Base-by-base conservation (phyloP, 2,329 filamentous ascomycete genomes). In the Venturia asperata region DNA sequence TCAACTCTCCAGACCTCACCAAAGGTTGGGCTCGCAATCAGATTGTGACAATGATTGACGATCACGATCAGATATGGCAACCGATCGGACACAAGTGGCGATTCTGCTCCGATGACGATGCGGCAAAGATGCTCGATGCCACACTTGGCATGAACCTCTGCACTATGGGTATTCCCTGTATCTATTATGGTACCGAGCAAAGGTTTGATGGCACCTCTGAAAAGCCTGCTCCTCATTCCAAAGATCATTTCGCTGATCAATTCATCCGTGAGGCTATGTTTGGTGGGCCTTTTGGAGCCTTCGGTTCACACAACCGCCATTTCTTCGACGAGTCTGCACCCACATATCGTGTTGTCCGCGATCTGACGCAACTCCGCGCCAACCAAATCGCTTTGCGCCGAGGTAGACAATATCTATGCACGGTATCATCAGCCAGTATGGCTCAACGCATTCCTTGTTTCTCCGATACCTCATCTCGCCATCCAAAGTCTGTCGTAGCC, bases 141-240 rank as follows among this genome's bases (percentile, higher is more conserved):
- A 69, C 69, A 11, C 11, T 71, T 21, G 70, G 62, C 1, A 55
- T 71, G 5, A 70, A 71, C 43, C 63, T 71, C 7, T 68, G 63
- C 19, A 70, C 68, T 6, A 66, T 71, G 15, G 70, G 70, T 21
- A 71, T 71, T 17, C 69, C 70, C 7, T 71, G 70, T 56, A 68
- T 71, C 37, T 71, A 71, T 65, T 71, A 71, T 61, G 70, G 70
- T 60, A 71, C 68, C 6, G 70, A 71, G 64, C 70, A 71, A 60
- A 24, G n/a, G 5, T 70, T 71, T 45, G 69, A 71, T 19, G 69
- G 69, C 5, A 65, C 60, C 9, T 67, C 61, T 27, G 64, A 58
- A 13, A 34, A 37, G 13, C 43, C 43, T 41, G 34, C 39, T 34
- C 63, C 47, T 24, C 52, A 58, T 24, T 37, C 52, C 7, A 37